Evolutionary conservation across 768 basidiomycete species (phyloP).

Genomic region (Tulasnella sp.): DNA sequence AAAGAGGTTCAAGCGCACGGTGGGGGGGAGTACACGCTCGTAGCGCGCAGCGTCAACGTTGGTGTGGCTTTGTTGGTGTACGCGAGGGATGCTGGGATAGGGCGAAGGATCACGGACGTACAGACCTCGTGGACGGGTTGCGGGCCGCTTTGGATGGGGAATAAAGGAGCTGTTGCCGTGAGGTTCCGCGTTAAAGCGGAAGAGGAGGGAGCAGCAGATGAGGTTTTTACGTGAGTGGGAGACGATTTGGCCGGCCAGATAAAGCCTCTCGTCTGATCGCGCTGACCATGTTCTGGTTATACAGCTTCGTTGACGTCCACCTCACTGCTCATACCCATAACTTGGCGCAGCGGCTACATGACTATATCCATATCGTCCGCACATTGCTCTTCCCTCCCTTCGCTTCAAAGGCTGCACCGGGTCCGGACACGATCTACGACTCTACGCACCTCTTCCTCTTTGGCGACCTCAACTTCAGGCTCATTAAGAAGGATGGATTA

Average conservation of each 20-base stretch:
- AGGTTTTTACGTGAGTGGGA: constrained; percentile 76
- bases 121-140: constrained; percentile 72
- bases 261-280: not conserved
- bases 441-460: constrained; percentile 90
- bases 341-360: constrained; percentile 60
- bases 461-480: constrained; percentile 90
- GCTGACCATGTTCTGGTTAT: not conserved
- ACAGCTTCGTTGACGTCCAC: constrained; percentile 89
- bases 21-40: constrained; percentile 70
- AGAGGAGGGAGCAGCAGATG: constrained; percentile 54
- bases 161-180: constrained; percentile 91
- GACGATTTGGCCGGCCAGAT: not conserved
- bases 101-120: constrained; percentile 58
- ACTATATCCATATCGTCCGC: constrained; percentile 78
- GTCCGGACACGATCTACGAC: constrained; percentile 64
- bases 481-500: constrained; percentile 42
- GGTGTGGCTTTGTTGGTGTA: constrained; percentile 88
- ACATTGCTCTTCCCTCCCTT: constrained; percentile 71
- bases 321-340: constrained; percentile 76
- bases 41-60: constrained; percentile 77
- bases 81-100: constrained; percentile 52
- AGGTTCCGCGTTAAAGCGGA: constrained; percentile 65
- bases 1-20: constrained; percentile 66
- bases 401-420: constrained; percentile 39
- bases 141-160: constrained; percentile 77